Evolutionary conservation across 2,329 filamentous ascomycete genomes (phyloP), one percentile per base, ranked within the genome.

Genomic region (Calonectria naviculata): DNA sequence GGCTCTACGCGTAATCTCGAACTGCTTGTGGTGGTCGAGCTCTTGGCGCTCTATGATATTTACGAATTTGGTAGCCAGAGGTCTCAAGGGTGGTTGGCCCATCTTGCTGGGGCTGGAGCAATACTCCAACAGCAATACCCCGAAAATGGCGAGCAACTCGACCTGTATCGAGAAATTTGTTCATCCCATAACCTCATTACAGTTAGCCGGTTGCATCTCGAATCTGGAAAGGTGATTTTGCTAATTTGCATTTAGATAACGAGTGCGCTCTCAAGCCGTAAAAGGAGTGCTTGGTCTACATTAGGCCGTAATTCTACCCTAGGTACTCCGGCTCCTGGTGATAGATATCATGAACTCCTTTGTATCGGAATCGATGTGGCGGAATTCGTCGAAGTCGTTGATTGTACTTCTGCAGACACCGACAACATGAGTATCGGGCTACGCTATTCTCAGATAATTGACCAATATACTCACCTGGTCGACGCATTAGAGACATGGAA

Each of bases 121-220:
- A 46, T 66, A 13, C 12, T 60, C n/a, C 13, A 6, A 26, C 10
- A 46, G 7, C 13, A 17, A 24, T 15, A n/a, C 2, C 3, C 13
- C 15, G n/a, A n/a, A n/a, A 21, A 64, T 13, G 3, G 21, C 6
- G 21, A 34, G 8, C 5, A 10, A n/a, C 19, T 38, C 8, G 28
- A 8, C 10, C 8, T 60, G 15, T 60, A 66, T 21, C 29, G 29
- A 7, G 64, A 47, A n/a, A 47, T 66, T 28, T 9, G 17, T 10
- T 29, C 41, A 47, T 66, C 29, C 13, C 64, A 66, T 46, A 49
- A n/a, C 21, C 29, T 66, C 2, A 58, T 66, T 38, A 60, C 64
- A 10, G 64, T 56, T 13, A 17, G 52, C 12, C 24, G 13, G 15
- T 3, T 15, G 15, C 3, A 3, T 15, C 19, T 24, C 31, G 10